These are phyloP conservation scores for Drechslerella stenobrocha DNA, from an alignment of 2,329 filamentous ascomycete species.

Conservation along the genomic window DNA sequence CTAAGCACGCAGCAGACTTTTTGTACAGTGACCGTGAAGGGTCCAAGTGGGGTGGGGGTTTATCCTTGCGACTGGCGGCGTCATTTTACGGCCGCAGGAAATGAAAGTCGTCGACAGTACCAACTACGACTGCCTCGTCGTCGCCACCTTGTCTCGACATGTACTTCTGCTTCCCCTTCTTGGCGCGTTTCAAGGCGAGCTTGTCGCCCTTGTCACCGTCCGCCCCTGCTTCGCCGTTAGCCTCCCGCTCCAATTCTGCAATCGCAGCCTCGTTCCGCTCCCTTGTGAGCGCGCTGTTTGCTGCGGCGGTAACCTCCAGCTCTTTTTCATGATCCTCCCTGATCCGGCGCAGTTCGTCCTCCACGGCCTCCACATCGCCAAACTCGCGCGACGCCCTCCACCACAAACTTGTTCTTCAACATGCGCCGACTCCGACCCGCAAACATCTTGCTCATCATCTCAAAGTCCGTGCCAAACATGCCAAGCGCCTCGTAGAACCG, in stretches of 20 bases:
- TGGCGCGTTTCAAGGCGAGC: slow-evolving; percentile 42
- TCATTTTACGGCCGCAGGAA: too few relatives aligned
- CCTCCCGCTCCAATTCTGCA: slow-evolving; percentile 49
- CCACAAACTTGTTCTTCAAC: slow-evolving; percentile 80
- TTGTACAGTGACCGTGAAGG: too few relatives aligned
- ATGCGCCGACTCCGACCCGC: slow-evolving; percentile 70
- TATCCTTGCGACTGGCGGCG: too few relatives aligned
- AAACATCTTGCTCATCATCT: slow-evolving; percentile 77
- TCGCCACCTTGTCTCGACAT: slow-evolving; percentile 51
- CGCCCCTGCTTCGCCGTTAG: slow-evolving; percentile 35
- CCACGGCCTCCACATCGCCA: slow-evolving; percentile 54
- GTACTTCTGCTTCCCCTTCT: slow-evolving; percentile 54
- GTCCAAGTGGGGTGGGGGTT: too few relatives aligned
- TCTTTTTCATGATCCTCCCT: slow-evolving; percentile 54
- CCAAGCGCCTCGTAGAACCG: slow-evolving; percentile 73
- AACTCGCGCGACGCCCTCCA: slow-evolving; percentile 62
- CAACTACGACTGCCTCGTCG: slow-evolving; percentile 43
- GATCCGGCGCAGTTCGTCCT: slow-evolving; percentile 54
- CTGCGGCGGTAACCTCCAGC: slow-evolving; percentile 51
- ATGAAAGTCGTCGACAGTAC: slow-evolving; percentile 46
- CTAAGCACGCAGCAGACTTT: too few relatives aligned
- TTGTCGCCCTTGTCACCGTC: slow-evolving; percentile 52
- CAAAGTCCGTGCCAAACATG: slow-evolving; percentile 82
- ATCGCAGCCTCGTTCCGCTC: slow-evolving; percentile 52
- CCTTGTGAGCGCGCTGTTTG: slow-evolving; percentile 53